Conservation (phyloP, 2,329 filamentous ascomycete species). For the Endocalyx cinctus region DNA sequence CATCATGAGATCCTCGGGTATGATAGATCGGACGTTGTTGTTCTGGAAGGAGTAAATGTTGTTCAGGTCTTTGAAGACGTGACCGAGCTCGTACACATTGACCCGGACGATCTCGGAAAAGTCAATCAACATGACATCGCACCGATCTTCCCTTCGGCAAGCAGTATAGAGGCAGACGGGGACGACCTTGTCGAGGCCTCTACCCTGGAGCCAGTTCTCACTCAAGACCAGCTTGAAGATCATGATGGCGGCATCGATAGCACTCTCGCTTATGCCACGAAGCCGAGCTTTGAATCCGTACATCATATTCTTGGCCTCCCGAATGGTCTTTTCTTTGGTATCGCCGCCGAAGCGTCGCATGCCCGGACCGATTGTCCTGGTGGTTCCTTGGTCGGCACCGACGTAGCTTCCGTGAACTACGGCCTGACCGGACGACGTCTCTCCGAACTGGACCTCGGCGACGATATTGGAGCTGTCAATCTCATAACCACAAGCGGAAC, state of each 20-base stretch:
- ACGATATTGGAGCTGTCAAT: conserved; percentile 86
- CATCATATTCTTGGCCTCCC: conserved; percentile 55
- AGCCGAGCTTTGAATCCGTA: conserved; percentile 59
- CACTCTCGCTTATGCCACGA: conserved; percentile 51
- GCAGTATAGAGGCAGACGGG: conserved; percentile 90
- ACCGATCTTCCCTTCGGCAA: conserved; percentile 72
- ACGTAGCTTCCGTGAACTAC: conserved; percentile 89
- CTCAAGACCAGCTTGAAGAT: conserved; percentile 73
- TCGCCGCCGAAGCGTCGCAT: conserved; percentile 55
- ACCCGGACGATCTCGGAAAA: conserved; percentile 76
- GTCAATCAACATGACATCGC: conserved; percentile 91
- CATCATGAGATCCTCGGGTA: conserved; percentile 85
- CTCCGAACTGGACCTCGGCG: conserved; percentile 85
- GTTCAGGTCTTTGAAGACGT: conserved; percentile 80
- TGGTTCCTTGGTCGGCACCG: conserved; percentile 77
- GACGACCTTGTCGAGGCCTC: conserved; percentile 77
- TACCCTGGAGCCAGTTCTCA: conserved; percentile 79
- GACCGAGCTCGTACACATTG: conserved; percentile 89
- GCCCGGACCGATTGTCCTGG: conserved; percentile 61
- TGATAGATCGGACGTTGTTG: conserved; percentile 57
- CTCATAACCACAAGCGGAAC: conserved; percentile 79
- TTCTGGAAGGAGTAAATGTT: conserved; percentile 66
- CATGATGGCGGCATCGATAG: conserved; percentile 62
- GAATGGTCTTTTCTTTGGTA: conserved; percentile 55
- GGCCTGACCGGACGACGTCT: conserved; percentile 78